Percentiles rank a stretch among this genome's conserved stretches.
These are phyloP conservation scores for Jamesozyma rosinii DNA, from an alignment of 805 yeast genomes.

Conservation along the genomic window DNA sequence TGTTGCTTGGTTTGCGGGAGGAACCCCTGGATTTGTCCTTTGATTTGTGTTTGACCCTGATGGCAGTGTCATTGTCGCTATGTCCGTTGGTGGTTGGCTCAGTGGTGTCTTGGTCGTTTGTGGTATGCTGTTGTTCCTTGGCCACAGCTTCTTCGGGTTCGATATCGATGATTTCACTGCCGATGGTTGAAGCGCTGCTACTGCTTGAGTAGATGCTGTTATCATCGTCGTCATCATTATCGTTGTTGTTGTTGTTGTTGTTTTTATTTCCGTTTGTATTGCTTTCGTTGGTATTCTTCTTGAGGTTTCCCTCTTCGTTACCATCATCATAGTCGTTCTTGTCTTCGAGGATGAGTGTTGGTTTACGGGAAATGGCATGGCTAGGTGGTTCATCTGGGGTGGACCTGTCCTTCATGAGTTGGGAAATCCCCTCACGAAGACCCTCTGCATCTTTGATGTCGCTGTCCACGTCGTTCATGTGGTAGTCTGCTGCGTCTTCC, in stretches of 20 bases:
- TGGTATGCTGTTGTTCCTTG: not conserved
- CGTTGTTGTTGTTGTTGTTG: not conserved
- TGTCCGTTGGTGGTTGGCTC: not conserved
- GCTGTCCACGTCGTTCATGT: too few relatives aligned
- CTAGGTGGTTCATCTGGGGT: not conserved
- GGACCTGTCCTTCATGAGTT: not conserved
- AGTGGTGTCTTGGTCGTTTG: not conserved
- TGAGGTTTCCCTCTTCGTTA: not conserved
- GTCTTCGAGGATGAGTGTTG: not conserved
- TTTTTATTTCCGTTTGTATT: not conserved
- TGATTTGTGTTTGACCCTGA: not conserved
- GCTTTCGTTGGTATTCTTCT: not conserved
- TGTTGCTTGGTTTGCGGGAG: conserved; percentile 3
- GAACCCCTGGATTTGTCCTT: not conserved
- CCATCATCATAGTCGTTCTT: not conserved
- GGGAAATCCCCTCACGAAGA: not conserved
- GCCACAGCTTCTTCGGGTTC: not conserved
- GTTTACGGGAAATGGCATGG: not conserved
- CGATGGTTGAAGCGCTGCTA: not conserved
- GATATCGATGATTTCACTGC: not conserved
- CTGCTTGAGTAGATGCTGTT: not conserved
- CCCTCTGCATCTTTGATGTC: not conserved
- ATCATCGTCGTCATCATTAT: not conserved
- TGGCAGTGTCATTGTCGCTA: not conserved
- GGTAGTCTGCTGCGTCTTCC: too few relatives aligned